phyloP scores from a whole-genome alignment of 1,139 yeast genomes.

The Nakaseomyces sp. region DNA sequence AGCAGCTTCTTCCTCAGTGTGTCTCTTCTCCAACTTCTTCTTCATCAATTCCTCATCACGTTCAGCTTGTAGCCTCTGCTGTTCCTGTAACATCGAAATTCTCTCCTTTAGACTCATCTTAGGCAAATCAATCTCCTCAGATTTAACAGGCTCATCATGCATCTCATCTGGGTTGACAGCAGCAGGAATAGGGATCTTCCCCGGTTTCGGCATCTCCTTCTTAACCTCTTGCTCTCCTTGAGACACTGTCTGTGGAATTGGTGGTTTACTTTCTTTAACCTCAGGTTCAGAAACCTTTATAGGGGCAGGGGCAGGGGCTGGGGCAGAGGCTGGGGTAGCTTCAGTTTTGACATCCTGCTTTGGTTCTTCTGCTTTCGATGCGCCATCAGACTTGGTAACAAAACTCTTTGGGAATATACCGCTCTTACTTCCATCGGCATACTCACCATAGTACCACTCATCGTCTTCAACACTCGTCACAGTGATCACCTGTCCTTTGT shows the following conservation, averaged over 20 bases:
- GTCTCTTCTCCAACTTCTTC: constrained; percentile 46
- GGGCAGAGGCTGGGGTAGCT: no score
- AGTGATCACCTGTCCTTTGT: constrained; percentile 56
- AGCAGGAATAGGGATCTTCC: constrained; percentile 5
- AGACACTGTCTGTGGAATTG: not conserved
- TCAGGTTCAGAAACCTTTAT: not conserved
- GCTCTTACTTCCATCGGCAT: constrained; percentile 36
- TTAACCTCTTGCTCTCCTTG: not conserved
- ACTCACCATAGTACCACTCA: constrained; percentile 81
- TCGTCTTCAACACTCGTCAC: constrained; percentile 77
- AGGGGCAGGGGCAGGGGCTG: no score
- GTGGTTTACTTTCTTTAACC: not conserved
- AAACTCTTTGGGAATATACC: constrained; percentile 90
- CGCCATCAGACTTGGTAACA: constrained; percentile 39
- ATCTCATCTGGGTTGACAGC: constrained; percentile 1
- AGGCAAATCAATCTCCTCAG: constrained; percentile 41
- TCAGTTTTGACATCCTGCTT: not conserved
- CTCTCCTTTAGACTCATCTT: constrained; percentile 79
- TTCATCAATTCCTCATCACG: constrained; percentile 55
- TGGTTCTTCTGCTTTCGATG: constrained; percentile 2
- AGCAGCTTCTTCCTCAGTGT: constrained; percentile 22
- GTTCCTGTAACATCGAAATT: constrained; percentile 72
- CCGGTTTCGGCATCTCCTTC: constrained; percentile 1
- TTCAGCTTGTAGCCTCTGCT: constrained; percentile 75
- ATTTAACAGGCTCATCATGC: not conserved